Base-by-base conservation (phyloP, 2,329 filamentous ascomycete genomes). In the Laburnicola sp. region DNA sequence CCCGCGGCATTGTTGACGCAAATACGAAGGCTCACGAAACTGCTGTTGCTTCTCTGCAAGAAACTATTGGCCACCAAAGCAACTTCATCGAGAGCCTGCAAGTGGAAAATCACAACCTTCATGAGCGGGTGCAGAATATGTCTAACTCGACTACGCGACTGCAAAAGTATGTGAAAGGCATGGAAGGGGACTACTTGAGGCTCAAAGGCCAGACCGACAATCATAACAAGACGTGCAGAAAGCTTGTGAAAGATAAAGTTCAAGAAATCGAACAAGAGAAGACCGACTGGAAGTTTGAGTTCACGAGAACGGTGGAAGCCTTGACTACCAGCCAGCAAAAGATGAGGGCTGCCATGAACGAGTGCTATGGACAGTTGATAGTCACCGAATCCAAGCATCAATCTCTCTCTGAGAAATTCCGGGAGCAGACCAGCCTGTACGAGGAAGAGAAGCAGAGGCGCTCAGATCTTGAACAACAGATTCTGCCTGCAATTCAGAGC, bases 181-280 rank as follows among this genome's bases (percentile, higher is more conserved):
- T 72, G 11, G 63, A 63, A 21, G 62, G 56, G 8, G 70, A 72
- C 42, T 60, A 64, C 22, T 59, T 60, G 22, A 61, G 56, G 6
- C 11, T 66, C 6, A 61, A 64, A 16, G 57, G 48, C n/a, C 46
- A 48, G 0, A 45, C 35, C 6, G 26, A 48, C 8, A 6, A 6
- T 10, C 53, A 57, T n/a, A 53, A 63, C 27, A 42, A 62, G 0
- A 36, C 60, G 6, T 64, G 42, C 45, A 51, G 53, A 9, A 43
- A 52, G 11, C 27, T 28, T 6, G 45, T 65, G 26, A 42, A 57
- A 11, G 50, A 51, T 2, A 60, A 62, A 31, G 56, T 66, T 16
- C 30, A 48, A 1, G 60, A 69, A 22, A 4, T 65, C 2, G 48
- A 65, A 22, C 31, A 45, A 4, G 65, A 72, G 40, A 68, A 61